Percentiles rank a stretch among this genome's conserved stretches.
Conservation (phyloP, 2,329 filamentous ascomycete genomes). For the Ilyonectria mors-panacis region DNA sequence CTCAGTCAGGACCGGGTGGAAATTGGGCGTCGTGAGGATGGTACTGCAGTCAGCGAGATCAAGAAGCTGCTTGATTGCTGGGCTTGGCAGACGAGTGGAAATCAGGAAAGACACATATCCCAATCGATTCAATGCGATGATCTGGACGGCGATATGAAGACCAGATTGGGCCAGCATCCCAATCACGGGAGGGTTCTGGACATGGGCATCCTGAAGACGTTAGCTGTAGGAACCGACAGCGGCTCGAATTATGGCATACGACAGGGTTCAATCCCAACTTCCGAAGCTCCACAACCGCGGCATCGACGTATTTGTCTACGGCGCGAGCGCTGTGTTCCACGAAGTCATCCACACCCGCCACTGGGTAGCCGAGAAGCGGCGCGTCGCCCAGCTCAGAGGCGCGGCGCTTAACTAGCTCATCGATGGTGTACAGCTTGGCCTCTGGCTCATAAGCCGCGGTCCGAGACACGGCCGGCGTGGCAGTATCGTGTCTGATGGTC, state of each 20-base stretch:
- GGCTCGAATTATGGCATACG: neutral
- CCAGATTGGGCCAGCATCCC: conserved; percentile 42
- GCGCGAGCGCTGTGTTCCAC: conserved; percentile 40
- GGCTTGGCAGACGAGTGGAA: conserved; percentile 40
- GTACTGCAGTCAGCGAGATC: conserved; percentile 25
- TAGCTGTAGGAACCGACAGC: neutral
- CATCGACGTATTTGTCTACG: conserved; percentile 41
- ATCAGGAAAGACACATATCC: conserved; percentile 43
- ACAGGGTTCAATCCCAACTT: conserved; percentile 34
- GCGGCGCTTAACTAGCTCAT: conserved; percentile 39
- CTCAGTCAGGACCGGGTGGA: conserved; percentile 34
- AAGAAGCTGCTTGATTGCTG: conserved; percentile 38
- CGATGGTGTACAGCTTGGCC: conserved; percentile 39
- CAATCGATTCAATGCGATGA: conserved; percentile 40
- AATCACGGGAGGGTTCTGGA: conserved; percentile 36
- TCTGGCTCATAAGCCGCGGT: conserved; percentile 15
- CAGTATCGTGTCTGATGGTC: conserved; percentile 44
- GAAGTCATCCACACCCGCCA: conserved; percentile 34
- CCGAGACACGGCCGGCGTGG: conserved; percentile 27
- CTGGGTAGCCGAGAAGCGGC: conserved; percentile 33
- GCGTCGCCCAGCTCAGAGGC: conserved; percentile 33
- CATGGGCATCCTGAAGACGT: conserved; percentile 30
- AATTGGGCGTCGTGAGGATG: conserved; percentile 37
- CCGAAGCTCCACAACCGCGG: conserved; percentile 36
- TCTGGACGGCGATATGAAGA: conserved; percentile 38